These are phyloP conservation scores for Tothia fuscella DNA, from an alignment of 2,329 filamentous ascomycete species.

Conservation along the genomic window DNA sequence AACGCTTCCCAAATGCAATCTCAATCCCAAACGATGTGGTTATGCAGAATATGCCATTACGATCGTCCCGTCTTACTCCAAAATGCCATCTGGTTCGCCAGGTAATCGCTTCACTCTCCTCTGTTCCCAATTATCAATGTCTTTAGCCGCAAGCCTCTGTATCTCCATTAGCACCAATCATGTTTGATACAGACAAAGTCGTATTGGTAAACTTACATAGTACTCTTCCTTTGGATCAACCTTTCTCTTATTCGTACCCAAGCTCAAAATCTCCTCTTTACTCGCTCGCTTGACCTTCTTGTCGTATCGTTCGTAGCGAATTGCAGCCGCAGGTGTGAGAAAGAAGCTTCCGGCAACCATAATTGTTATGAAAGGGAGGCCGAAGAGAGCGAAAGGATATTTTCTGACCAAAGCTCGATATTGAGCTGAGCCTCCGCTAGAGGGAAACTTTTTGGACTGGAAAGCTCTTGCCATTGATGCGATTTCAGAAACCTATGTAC, in stretches of 20 bases:
- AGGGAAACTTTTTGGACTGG: constrained; percentile 12
- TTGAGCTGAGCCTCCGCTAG: background rate
- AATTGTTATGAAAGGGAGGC: constrained; percentile 78
- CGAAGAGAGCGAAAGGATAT: constrained; percentile 86
- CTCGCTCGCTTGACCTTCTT: constrained; percentile 76
- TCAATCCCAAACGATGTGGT: too few relatives aligned
- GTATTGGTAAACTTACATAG: constrained; percentile 48
- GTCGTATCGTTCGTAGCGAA: constrained; percentile 89
- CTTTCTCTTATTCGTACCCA: constrained; percentile 58
- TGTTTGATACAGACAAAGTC: constrained; percentile 10
- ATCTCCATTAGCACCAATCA: constrained; percentile 13
- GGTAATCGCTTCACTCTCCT: constrained; percentile 81
- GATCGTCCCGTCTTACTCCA: constrained; percentile 35
- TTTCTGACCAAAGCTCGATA: constrained; percentile 66
- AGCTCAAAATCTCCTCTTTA: constrained; percentile 73
- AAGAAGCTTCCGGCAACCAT: constrained; percentile 91
- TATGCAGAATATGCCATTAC: too few relatives aligned
- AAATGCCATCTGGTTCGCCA: constrained; percentile 77
- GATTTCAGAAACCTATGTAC: too few relatives aligned
- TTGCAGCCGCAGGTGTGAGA: constrained; percentile 82
- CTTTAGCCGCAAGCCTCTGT: constrained; percentile 72
- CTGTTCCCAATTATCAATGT: constrained; percentile 94
- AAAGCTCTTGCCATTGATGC: too few relatives aligned
- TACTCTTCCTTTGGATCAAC: constrained; percentile 79
- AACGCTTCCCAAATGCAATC: too few relatives aligned